Evolutionary conservation across 768 basidiomycete species (phyloP), one percentile per base, ranked within the genome.

Genomic region (Xerocomellus amylosporus): DNA sequence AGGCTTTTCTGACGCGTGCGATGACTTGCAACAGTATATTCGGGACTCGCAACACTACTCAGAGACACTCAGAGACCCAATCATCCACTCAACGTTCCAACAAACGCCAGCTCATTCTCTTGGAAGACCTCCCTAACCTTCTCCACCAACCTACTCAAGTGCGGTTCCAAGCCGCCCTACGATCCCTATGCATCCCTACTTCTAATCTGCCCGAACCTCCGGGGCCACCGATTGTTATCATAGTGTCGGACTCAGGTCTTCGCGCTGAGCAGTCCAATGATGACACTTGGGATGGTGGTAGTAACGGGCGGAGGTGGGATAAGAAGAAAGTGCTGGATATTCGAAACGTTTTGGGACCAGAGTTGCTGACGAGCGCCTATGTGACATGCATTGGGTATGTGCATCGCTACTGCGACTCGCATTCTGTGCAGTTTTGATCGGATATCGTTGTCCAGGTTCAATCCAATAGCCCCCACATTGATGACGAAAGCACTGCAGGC

Each of bases 91-190:
- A 41, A 19, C 46, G 31, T 52, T 46, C 52, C 28, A 49, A 55
- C 46, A 73, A 72, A 58, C 79, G 78, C 0, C 84, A 85, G 33
- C 64, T 95, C 7, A 79, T 98, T 49, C 82, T 98, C 5, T 75
- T 97, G 8, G 92, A 95, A 71, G 90, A 95, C 53, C 79, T 99
- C 1, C 97, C 96, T 0, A 98, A 98, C 65, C 82, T 98, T 51
- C 74, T 92, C 5, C 92, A 93, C 71, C 69, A 74, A 6, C 73
- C 77, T 22, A 90, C 87, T 0, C 86, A 84, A 63, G 71, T 74
- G 14, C 79, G 81, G 9, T 95, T 96, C 68, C 93, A 93, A 64
- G 76, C 81, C 0, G 77, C 86, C 6, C 67, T 97, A 1, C 72
- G 83, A 46, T 67, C 79, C 1, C 78, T 93, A 42, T 85, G 10